Evolutionary conservation across 441 rosid species (phyloP).

Genomic region (Mallotus japonicus): DNA sequence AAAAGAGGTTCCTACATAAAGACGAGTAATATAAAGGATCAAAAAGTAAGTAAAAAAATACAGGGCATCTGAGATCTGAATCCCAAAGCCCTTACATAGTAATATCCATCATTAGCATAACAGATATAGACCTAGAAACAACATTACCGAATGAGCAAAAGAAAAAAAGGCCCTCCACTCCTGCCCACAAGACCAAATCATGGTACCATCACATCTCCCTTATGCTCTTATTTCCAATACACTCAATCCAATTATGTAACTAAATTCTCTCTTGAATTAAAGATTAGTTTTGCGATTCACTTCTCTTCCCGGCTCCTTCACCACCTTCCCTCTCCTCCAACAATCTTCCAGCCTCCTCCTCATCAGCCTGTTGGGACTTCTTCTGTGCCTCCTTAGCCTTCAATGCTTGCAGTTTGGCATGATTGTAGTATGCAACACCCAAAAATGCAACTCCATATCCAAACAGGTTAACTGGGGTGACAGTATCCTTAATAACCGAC

Average conservation of each 20-base stretch:
- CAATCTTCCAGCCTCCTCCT: slow-evolving; percentile 81
- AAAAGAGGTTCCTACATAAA: slow-evolving; percentile 36
- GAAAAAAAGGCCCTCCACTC: slow-evolving; percentile 20
- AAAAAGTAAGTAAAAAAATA: slow-evolving; percentile 11
- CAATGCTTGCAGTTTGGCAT: slow-evolving; percentile 83
- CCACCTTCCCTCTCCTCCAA: slow-evolving; percentile 74
- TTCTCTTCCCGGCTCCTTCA: slow-evolving; percentile 51
- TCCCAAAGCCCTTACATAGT: slow-evolving; percentile 30
- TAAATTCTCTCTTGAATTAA: slow-evolving; percentile 26
- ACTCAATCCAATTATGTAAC: slow-evolving; percentile 26
- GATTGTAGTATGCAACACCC: slow-evolving; percentile 93
- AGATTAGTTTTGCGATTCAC: slow-evolving; percentile 43
- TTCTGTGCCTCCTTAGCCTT: slow-evolving; percentile 84
- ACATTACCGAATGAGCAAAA: slow-evolving; percentile 35
- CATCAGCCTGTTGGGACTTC: slow-evolving; percentile 64
- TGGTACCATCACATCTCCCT: slow-evolving; percentile 21
- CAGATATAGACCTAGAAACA: slow-evolving; percentile 27
- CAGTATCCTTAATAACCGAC: slow-evolving; percentile 95
- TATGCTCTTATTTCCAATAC: slow-evolving; percentile 47
- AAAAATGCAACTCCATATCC: slow-evolving; percentile 85
- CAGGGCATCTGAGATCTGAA: slow-evolving; percentile 32
- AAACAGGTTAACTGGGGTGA: slow-evolving; percentile 73
- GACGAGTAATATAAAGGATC: slow-evolving; percentile 20
- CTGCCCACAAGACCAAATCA: slow-evolving; percentile 7
- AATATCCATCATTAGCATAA: slow-evolving; percentile 33